Percentiles rank a stretch among this genome's conserved stretches.
Evolutionary conservation across 148 eudicot genomes (phyloP).

Genomic region (Pouteria glomerata): DNA sequence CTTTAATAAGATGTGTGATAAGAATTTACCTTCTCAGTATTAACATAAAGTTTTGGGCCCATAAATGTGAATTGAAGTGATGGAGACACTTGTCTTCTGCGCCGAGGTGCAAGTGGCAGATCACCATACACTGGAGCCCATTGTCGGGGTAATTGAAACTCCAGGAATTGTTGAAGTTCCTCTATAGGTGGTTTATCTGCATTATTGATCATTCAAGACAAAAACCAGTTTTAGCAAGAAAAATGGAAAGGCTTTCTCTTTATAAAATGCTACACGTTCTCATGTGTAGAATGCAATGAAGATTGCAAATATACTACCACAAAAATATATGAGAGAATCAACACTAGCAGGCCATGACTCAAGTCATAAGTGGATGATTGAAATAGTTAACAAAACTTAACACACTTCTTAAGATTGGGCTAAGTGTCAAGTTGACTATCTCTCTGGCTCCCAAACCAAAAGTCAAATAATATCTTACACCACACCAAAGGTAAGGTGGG

Average conservation of each 20-base stretch:
- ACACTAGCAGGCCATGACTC: neutral
- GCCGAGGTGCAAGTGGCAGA: conserved; percentile 75
- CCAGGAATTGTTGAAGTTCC: conserved; percentile 83
- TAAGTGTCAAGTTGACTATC: neutral
- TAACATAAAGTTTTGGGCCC: conserved; percentile 90
- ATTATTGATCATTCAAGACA: conserved; percentile 17
- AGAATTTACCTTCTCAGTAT: conserved; percentile 56
- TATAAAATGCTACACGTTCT: neutral
- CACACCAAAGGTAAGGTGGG: too few species aligned
- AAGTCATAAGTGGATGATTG: neutral
- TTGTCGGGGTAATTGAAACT: conserved; percentile 91
- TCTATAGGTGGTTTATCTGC: conserved; percentile 94
- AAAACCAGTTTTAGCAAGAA: neutral
- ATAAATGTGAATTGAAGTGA: conserved; percentile 69
- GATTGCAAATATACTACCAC: neutral
- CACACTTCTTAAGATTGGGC: neutral
- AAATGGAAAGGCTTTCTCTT: neutral
- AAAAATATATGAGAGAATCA: neutral
- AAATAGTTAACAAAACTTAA: neutral
- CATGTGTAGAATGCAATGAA: neutral
- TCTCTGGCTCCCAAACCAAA: too few species aligned
- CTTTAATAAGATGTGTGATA: neutral
- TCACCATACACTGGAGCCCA: conserved; percentile 95
- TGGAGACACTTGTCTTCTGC: conserved; percentile 67
- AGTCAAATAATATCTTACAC: too few species aligned